phyloP scores from a whole-genome alignment of 495 filamentous ascomycete species.

The Geoglossum glabrum region DNA sequence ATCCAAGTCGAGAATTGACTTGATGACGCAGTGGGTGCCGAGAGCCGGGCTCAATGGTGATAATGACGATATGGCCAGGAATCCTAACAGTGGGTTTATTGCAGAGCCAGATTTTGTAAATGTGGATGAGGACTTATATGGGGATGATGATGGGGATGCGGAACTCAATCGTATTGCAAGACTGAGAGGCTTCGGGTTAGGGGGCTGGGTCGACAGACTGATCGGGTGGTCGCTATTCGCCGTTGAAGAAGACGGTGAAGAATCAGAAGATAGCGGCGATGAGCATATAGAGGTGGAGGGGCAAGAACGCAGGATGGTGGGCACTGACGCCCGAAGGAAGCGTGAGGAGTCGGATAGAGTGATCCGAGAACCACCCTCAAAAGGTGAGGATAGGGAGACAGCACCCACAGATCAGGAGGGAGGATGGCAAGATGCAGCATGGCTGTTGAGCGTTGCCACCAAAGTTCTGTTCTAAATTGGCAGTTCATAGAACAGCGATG shows the following conservation, averaged over 20 bases:
- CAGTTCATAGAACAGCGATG: neutral
- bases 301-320: slow-evolving; percentile 11
- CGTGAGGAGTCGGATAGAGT: slow-evolving; percentile 20
- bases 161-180: slow-evolving; percentile 35
- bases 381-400: neutral
- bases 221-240: slow-evolving; percentile 63
- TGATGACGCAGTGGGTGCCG: neutral
- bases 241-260: slow-evolving; percentile 35
- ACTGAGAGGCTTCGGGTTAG: slow-evolving; percentile 45
- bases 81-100: slow-evolving; percentile 14
- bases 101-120: slow-evolving; percentile 41
- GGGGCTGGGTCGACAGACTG: slow-evolving; percentile 52
- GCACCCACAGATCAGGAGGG: slow-evolving; percentile 26
- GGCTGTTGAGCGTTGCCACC: slow-evolving; percentile 59
- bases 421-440: slow-evolving; percentile 68
- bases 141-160: slow-evolving; percentile 27
- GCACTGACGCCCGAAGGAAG: slow-evolving; percentile 12
- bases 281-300: slow-evolving; percentile 22
- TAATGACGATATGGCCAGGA: slow-evolving; percentile 7
- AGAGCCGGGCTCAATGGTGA: neutral
- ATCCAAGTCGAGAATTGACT: neutral
- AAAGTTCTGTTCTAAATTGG: slow-evolving; percentile 38
- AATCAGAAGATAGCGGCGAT: slow-evolving; percentile 28
- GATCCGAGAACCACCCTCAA: neutral
- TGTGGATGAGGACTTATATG: slow-evolving; percentile 16